Conservation (phyloP, 108 stramenopile species). For the Licmophora abbreviata region DNA sequence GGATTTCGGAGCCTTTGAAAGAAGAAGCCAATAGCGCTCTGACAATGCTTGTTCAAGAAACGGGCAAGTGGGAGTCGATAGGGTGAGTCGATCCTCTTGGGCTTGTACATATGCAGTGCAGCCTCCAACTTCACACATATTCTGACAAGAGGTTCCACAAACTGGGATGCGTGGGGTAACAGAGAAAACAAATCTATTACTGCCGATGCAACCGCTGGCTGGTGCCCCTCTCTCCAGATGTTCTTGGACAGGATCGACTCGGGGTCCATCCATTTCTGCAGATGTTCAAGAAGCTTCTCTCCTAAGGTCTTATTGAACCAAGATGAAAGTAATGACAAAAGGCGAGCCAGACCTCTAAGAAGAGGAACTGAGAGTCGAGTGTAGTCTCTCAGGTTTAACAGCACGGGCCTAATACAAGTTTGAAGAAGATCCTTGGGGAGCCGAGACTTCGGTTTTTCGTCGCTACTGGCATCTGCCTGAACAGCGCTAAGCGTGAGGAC, state of each 20-base stretch:
- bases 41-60: slow-evolving; percentile 71
- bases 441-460: slow-evolving; percentile 33
- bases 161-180: slow-evolving; percentile 62
- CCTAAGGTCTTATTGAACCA: slow-evolving; percentile 85
- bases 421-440: slow-evolving; percentile 78
- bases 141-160: slow-evolving; percentile 80
- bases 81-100: slow-evolving; percentile 32
- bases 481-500: slow-evolving; percentile 47
- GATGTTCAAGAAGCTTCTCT: slow-evolving; percentile 78
- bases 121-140: slow-evolving; percentile 65
- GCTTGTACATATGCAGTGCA: slow-evolving; percentile 45
- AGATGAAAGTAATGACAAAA: slow-evolving; percentile 62
- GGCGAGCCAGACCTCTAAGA: slow-evolving; percentile 56
- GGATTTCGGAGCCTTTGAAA: slow-evolving; percentile 70
- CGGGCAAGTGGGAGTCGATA: slow-evolving; percentile 66
- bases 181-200: slow-evolving; percentile 64
- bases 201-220: slow-evolving; percentile 66
- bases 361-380: slow-evolving; percentile 60
- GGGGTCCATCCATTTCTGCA: slow-evolving; percentile 75
- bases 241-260: slow-evolving; percentile 35
- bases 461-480: slow-evolving; percentile 15
- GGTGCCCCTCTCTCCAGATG: slow-evolving; percentile 69
- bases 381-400: slow-evolving; percentile 72
- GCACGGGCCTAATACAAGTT: slow-evolving; percentile 74
- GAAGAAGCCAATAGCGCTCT: slow-evolving; percentile 61